Base-by-base conservation (phyloP, 768 basidiomycete genomes). In the Russula foetens region DNA sequence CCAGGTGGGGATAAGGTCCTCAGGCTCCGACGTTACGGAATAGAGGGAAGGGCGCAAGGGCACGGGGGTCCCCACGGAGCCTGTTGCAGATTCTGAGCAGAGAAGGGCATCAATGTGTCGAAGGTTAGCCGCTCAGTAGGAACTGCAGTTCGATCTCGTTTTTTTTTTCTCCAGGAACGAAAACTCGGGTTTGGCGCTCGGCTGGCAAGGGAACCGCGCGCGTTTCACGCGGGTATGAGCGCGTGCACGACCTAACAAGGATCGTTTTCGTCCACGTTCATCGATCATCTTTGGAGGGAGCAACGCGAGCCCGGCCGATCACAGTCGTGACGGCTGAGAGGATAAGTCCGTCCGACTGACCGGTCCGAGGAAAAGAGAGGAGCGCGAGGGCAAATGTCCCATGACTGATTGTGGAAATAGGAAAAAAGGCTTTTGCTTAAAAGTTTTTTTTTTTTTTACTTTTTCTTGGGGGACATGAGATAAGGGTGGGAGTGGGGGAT, bases 1-100 rank as follows among this genome's bases (percentile, higher is more conserved):
- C n/a, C 56, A 41, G 61, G 61, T 62, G 61, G 61, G 61, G 61
- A 62, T 62, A 62, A 43, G 55, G 28, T 51, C 12, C 38, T 53
- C 49, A 58, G 60, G 61, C 61, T 53, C 61, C 61, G 61, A 62
- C 26, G 45, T 62, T 62, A 62, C 61, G 61, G 61, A 62, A 62
- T 29, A 56, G 9, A 12, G 35, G 53, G 61, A 58, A 62, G 61
- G 61, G 61, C 61, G 61, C 46, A 62, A 62, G 51, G 61, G 50
- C 35, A 53, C 50, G 51, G n/a, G n/a, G n/a, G 56, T 58, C 51
- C 35, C 51, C 56, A 58, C 61, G 61, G 61, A 62, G 61, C 24
- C 61, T 62, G 61, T 58, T 62, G 56, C 45, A 47, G 56, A 53
- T 47, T 33, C 45, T 39, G 50, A 33, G 50, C 47, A 48, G 59